phyloP scores from a whole-genome alignment of 257 asterid species.

The Nicotiana noctiflora region DNA sequence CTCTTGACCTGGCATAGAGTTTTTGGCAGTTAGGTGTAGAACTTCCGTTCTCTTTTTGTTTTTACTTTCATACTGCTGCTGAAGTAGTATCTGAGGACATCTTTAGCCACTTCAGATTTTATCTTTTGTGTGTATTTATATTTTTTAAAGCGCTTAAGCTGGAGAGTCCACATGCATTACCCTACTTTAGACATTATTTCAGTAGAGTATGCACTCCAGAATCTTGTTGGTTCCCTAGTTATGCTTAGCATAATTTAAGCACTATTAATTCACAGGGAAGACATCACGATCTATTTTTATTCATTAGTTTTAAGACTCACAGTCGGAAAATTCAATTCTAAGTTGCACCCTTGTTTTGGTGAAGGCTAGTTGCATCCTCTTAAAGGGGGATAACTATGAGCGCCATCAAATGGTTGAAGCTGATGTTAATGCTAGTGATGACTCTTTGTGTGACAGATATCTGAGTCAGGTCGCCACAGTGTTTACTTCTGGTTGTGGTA shows the following conservation, averaged over 20 bases:
- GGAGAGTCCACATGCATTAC: constrained; percentile 3
- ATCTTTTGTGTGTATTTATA: not conserved
- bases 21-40: constrained; percentile 4
- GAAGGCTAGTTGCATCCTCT: constrained; percentile 70
- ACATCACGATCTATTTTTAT: not conserved
- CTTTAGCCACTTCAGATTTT: not conserved
- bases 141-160: not conserved
- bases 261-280: not conserved
- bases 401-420: constrained; percentile 34
- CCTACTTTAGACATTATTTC: not conserved
- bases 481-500: constrained; percentile 50
- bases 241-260: not conserved
- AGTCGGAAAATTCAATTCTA: constrained; percentile 3
- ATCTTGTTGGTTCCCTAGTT: not conserved
- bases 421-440: constrained; percentile 43
- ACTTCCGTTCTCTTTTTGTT: not conserved
- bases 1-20: not conserved
- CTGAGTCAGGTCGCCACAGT: constrained; percentile 44
- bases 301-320: not conserved
- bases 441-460: constrained; percentile 48
- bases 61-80: not conserved
- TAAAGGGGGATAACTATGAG: constrained; percentile 57
- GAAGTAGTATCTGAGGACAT: not conserved
- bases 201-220: not conserved
- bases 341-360: constrained; percentile 22